Base-by-base conservation (phyloP, 2,329 filamentous ascomycete genomes). In the Penicillium vulpinum region DNA sequence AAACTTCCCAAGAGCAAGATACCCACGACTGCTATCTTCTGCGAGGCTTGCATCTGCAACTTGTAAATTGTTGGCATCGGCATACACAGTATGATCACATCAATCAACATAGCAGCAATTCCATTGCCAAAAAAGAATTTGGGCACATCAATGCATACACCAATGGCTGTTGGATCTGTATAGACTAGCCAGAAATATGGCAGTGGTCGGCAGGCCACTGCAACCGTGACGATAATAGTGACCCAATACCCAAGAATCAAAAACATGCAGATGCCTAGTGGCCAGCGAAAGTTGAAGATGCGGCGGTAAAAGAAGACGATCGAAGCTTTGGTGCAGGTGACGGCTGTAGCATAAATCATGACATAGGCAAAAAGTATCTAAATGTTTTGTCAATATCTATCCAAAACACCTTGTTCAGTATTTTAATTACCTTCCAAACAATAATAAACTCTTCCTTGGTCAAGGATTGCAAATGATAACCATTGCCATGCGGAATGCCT, bases 51-150 rank as follows among this genome's bases (percentile, higher is more conserved):
- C 45, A 48, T 48, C 31, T 48, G 45, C 16, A 48, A 36, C 45
- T 36, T 48, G 21, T 36, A 48, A 5, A 48, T 48, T 13, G 21
- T 35, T 26, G 45, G 45, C 15, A 48, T 26, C 4, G 45, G 45
- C 31, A 48, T 36, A n/a, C 45, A 48, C 31, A 48, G 22, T 11
- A 48, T 48, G 18, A 36, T 48, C 45, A 48, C 45, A 26, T 48
- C 45, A 9, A 48, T 36, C 45, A 48, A 26, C 45, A 48, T 35
- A 5, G 45, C 45, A 26, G 9, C 31, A 15, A 48, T 48, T 13
- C 45, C 45, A 35, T 48, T 48, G 9, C 18, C 45, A 2, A 48
- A 48, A 18, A 48, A 36, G 31, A 48, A 36, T 36, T 15, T 18
- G 10, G 45, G 45, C 15, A 48, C 45, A 26, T 48, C 21, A 15